These are phyloP conservation scores for Dactylonectria estremocensis DNA, from an alignment of 2,329 filamentous ascomycete genomes.

Conservation along the genomic window DNA sequence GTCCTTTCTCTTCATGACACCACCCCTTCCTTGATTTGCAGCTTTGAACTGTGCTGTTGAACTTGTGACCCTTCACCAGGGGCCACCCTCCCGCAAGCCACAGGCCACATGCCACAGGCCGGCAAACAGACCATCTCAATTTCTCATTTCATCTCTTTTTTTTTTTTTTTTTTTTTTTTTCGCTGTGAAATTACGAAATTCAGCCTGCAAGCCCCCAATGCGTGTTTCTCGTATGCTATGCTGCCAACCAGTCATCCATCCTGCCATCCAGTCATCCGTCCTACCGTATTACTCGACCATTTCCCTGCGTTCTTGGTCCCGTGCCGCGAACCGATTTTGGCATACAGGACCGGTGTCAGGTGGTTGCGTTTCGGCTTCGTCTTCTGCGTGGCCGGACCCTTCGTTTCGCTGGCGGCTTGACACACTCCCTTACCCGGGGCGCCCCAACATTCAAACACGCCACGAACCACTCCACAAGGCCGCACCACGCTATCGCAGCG, in stretches of 20 bases:
- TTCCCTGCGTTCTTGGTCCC: neutral
- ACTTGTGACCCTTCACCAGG: neutral
- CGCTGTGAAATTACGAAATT: conserved; percentile 6
- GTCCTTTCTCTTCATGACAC: neutral
- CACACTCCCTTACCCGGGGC: neutral
- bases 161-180: neutral
- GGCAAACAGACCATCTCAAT: conserved; percentile 12
- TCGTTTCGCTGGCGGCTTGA: neutral
- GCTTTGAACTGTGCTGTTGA: neutral
- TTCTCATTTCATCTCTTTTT: conserved; percentile 8
- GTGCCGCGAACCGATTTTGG: neutral
- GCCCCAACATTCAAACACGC: neutral
- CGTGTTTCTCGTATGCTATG: neutral
- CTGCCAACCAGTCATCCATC: too few species aligned
- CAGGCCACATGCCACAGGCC: neutral
- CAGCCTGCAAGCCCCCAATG: neutral
- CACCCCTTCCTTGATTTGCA: neutral
- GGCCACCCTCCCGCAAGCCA: neutral
- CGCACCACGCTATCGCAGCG: neutral
- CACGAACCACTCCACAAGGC: neutral
- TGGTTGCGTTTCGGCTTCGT: neutral
- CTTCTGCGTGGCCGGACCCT: neutral
- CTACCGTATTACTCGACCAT: too few species aligned
- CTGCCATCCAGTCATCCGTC: too few species aligned
- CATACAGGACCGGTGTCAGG: neutral